A percentile compares a stretch with the other conserved stretches of the same genome.
phyloP scores from a whole-genome alignment of 345 rosid genomes.

The Kernera saxatilis region DNA sequence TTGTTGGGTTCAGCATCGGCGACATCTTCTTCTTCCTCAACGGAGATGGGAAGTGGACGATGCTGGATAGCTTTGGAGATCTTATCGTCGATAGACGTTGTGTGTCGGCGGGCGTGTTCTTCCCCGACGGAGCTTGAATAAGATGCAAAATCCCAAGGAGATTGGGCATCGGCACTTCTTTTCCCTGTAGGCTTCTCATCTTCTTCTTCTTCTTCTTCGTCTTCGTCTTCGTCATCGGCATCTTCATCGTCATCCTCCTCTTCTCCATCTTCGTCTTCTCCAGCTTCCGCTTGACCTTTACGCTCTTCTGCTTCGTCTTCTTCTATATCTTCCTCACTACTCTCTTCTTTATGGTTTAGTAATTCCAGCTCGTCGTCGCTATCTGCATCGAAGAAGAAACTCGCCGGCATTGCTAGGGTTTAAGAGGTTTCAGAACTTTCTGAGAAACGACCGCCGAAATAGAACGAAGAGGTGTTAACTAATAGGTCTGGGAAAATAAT shows the following conservation, averaged over 20 bases:
- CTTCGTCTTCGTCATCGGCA: not conserved
- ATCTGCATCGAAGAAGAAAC: conserved; percentile 52
- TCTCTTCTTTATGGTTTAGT: conserved; percentile 7
- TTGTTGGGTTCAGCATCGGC: conserved; percentile 55
- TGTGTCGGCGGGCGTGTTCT: conserved; percentile 87
- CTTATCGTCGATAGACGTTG: conserved; percentile 83
- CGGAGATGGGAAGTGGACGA: conserved; percentile 33
- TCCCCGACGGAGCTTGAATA: conserved; percentile 81
- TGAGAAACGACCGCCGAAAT: not conserved
- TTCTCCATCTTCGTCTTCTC: conserved; percentile 35
- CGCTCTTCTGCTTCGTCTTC: conserved; percentile 39
- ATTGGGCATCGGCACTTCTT: conserved; percentile 38
- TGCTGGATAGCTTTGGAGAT: conserved; percentile 59
- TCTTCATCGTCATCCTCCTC: conserved; percentile 25
- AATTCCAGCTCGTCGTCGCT: conserved; percentile 67
- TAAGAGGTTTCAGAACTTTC: conserved; percentile 17
- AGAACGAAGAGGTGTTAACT: not conserved
- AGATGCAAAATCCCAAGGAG: conserved; percentile 90
- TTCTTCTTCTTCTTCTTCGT: conserved; percentile 28
- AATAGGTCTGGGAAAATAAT: not conserved
- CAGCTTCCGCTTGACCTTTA: conserved; percentile 8
- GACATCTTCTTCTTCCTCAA: not conserved
- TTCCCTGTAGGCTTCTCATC: conserved; percentile 26
- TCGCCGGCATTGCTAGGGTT: conserved; percentile 29
- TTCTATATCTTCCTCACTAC: conserved; percentile 18